phyloP scores from a whole-genome alignment of 2,329 filamentous ascomycete genomes.

The Monosporascus sp. region DNA sequence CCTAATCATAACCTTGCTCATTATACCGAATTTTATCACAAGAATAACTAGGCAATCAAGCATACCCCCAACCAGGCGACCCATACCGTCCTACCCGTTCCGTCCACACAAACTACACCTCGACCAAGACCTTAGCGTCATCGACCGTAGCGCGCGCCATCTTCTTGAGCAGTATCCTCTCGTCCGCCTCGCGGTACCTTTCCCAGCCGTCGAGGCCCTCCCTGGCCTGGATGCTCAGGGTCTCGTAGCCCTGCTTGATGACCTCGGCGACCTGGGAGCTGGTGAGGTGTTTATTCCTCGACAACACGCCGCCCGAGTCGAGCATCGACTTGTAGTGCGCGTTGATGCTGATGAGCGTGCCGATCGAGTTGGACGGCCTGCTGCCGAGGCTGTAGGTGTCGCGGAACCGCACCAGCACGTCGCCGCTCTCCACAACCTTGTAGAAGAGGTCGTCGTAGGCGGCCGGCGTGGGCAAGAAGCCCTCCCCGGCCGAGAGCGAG shows the following conservation, averaged over 20 bases:
- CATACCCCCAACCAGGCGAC: no score
- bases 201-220: slow-evolving; percentile 86
- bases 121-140: slow-evolving; percentile 49
- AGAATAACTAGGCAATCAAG: no score
- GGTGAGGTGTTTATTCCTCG: slow-evolving; percentile 61
- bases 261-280: slow-evolving; percentile 80
- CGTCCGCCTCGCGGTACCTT: slow-evolving; percentile 79
- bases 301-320: slow-evolving; percentile 33
- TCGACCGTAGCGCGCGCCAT: slow-evolving; percentile 72
- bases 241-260: slow-evolving; percentile 96
- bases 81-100: no score
- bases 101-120: slow-evolving; percentile 21
- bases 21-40: no score
- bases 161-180: slow-evolving; percentile 80
- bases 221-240: slow-evolving; percentile 81
- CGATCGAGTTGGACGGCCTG: slow-evolving; percentile 65
- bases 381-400: slow-evolving; percentile 63
- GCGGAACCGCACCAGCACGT: slow-evolving; percentile 75
- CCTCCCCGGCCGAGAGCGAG: slow-evolving; percentile 79
- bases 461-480: slow-evolving; percentile 80
- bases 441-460: slow-evolving; percentile 97
- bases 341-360: slow-evolving; percentile 76
- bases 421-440: slow-evolving; percentile 90
- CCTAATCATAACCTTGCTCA: no score
- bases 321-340: slow-evolving; percentile 85